phyloP scores from a whole-genome alignment of 2,329 filamentous ascomycete species.

The Knoxdaviesia capensis region DNA sequence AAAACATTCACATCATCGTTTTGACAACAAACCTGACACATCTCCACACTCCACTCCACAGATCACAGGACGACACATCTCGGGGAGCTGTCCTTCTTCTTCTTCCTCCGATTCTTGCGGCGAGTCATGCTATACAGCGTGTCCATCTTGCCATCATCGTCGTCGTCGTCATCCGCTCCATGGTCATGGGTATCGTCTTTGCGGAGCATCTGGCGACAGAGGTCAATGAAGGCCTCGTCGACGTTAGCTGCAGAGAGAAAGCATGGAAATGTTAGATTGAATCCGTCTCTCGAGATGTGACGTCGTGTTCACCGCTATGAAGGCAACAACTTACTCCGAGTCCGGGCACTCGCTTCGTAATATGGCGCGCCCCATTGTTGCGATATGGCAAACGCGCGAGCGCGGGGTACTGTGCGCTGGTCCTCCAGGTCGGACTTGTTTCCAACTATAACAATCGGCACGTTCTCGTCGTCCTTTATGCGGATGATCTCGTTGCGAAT shows the following conservation, averaged over 20 bases:
- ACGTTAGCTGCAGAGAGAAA: conserved; percentile 43
- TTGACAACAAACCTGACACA: too few species aligned
- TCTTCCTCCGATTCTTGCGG: conserved; percentile 12
- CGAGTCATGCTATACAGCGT: conserved; percentile 11
- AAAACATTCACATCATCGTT: too few species aligned
- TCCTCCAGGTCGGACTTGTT: conserved; percentile 87
- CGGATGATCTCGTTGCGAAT: conserved; percentile 78
- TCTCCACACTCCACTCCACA: too few species aligned
- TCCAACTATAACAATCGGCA: conserved; percentile 76
- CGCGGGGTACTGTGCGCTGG: conserved; percentile 57
- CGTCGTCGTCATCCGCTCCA: conserved; percentile 13
- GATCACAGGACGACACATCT: conserved; percentile 8
- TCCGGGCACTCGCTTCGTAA: conserved; percentile 73
- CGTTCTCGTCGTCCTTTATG: conserved; percentile 72
- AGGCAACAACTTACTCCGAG: conserved; percentile 32
- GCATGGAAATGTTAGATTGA: background rate
- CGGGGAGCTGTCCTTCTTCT: conserved; percentile 9
- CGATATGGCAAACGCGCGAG: conserved; percentile 66
- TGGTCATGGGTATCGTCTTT: conserved; percentile 37
- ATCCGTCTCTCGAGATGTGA: too few species aligned
- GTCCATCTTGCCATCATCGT: conserved; percentile 22
- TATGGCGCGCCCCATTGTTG: conserved; percentile 79
- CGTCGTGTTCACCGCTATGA: too few species aligned
- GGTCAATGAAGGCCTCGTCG: conserved; percentile 72
- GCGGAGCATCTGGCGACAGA: conserved; percentile 65